Percentiles rank a stretch among this genome's conserved stretches.
Evolutionary conservation across 2,329 filamentous ascomycete species (phyloP).

Genomic region (Aphanoascus verrucosus): DNA sequence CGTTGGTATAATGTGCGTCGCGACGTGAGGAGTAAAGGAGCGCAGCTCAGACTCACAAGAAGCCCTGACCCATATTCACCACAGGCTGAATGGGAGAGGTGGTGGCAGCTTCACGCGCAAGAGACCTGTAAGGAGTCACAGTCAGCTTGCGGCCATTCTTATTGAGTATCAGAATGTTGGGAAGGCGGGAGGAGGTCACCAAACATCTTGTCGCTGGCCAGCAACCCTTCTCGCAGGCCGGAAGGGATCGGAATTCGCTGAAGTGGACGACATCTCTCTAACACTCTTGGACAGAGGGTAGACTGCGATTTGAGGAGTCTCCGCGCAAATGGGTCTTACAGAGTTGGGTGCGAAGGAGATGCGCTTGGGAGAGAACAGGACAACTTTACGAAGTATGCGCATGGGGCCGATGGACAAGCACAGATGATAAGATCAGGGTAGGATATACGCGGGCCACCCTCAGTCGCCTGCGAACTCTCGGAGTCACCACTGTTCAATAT

Average conservation of each 20-base stretch:
- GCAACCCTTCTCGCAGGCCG: conserved; percentile 40
- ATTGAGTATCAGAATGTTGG: neutral
- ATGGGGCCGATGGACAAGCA: neutral
- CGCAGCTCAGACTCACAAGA: conserved; percentile 35
- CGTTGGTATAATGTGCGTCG: neutral
- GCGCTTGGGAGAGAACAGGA: neutral
- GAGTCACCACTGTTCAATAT: too few species aligned
- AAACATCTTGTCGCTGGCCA: conserved; percentile 43
- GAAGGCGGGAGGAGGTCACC: conserved; percentile 22
- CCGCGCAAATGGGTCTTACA: neutral
- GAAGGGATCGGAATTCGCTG: conserved; percentile 33
- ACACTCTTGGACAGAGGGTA: neutral
- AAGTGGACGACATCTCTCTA: conserved; percentile 33
- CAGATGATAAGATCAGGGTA: neutral
- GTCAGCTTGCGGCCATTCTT: neutral
- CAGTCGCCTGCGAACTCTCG: neutral
- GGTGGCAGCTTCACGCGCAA: conserved; percentile 57
- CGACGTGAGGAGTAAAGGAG: neutral
- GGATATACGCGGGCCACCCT: neutral
- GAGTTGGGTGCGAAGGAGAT: neutral
- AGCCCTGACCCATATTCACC: conserved; percentile 59
- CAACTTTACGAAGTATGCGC: neutral
- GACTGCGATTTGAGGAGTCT: neutral
- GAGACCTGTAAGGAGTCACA: conserved; percentile 41
- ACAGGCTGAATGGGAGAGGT: conserved; percentile 54